phyloP scores from a whole-genome alignment of 139 green algal species.

The Edaphochlamys debaryana region DNA sequence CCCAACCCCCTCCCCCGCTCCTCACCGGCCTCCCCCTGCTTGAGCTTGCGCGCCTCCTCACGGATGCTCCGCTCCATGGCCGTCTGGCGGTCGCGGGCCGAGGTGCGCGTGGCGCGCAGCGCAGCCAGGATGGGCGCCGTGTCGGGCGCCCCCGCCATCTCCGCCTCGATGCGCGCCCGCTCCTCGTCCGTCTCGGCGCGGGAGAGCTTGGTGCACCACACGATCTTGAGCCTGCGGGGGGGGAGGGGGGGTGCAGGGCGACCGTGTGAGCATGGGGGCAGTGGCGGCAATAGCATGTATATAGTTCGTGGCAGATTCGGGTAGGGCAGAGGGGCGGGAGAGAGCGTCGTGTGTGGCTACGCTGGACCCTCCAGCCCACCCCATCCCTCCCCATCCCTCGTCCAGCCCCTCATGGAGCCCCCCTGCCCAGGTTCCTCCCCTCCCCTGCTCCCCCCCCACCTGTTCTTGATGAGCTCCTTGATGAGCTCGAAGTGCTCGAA shows the following conservation, averaged over 20 bases:
- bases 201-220: constrained; percentile 95
- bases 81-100: constrained; percentile 72
- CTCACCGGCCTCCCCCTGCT: constrained; percentile 49
- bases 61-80: constrained; percentile 91
- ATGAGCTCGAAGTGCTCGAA: constrained; percentile 97
- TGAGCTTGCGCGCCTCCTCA: constrained; percentile 90
- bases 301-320: too few species aligned
- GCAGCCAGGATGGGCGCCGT: constrained; percentile 81
- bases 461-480: constrained; percentile 94
- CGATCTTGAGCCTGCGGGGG: constrained; percentile 76
- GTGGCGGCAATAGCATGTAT: not conserved
- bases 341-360: too few species aligned
- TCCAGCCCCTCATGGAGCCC: too few species aligned
- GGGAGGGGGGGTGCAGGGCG: not conserved
- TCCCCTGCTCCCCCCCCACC: constrained; percentile 1
- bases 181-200: constrained; percentile 74
- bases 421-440: too few species aligned
- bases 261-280: not conserved
- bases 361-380: too few species aligned
- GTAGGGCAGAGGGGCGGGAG: too few species aligned
- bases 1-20: not conserved
- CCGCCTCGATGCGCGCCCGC: constrained; percentile 76
- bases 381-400: too few species aligned
- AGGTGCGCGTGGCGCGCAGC: constrained; percentile 83
- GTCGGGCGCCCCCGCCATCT: constrained; percentile 69